Evolutionary conservation across 176 grass and related monocot genomes (phyloP), one percentile per base, ranked within the genome.

Genomic region (Phyllostachys edulis): DNA sequence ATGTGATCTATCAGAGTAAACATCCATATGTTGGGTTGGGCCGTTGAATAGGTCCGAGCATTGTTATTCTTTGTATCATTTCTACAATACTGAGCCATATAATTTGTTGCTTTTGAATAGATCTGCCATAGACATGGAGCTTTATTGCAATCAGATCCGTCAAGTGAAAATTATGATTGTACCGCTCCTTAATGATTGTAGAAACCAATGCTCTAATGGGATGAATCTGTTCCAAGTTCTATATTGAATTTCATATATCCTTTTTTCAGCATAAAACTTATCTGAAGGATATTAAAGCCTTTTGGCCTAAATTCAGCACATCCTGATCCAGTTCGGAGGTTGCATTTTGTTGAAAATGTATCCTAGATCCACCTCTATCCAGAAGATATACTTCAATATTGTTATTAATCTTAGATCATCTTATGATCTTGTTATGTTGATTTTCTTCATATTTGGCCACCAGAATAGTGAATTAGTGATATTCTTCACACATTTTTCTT

Each of bases 1-100:
- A 32, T 56, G 7, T 73, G 32, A 42, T 41, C 36, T 64, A 23
- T 50, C 49, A 67, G n/a, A 76, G n/a, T 59, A 66, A 67, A 34
- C 73, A 67, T 76, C 27, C 32, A 85, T 77, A n/a, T 67, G 62
- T 27, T 84, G 16, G 36, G 62, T 27, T 84, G 16, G 36, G 20
- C 24, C 12, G 15, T 50, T 44, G 14, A 79, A 52, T 80, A 72
- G 56, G 26, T 72, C n/a, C 51, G 47, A 40, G 23, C 38, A 69
- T 77, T 24, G 23, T 71, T 71, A 62, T 47, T 64, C 24, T 40
- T 11, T 55, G 23, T 45, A 6, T 57, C 49, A 56, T 63, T n/a
- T 67, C 5, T 56, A 81, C 34, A 38, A 55, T 54, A 40, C 13
- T 11, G 64, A 56, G 37, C 8, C 21, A 55, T 67, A 51, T 0